Percentiles rank a stretch among this genome's conserved stretches.
phyloP scores from a whole-genome alignment of 1,284 basidiomycete genomes.

The Apiotrichum brassicae region DNA sequence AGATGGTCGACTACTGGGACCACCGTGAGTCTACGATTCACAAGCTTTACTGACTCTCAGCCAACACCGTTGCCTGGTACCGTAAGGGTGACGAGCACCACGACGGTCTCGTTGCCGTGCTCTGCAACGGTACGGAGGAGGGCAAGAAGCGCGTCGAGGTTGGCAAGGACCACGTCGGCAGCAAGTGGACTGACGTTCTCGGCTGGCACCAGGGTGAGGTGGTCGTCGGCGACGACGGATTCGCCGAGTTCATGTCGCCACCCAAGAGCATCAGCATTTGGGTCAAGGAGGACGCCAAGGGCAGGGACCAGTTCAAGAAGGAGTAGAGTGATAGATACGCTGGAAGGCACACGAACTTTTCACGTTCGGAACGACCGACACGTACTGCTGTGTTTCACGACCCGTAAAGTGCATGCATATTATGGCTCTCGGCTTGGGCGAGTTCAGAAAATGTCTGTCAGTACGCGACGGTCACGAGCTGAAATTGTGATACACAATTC shows the following conservation, averaged over 20 bases:
- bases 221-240: constrained; percentile 54
- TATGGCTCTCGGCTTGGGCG: no score
- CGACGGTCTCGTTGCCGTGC: constrained; percentile 51
- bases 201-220: constrained; percentile 55
- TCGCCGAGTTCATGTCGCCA: constrained; percentile 52
- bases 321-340: background rate
- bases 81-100: constrained; percentile 51
- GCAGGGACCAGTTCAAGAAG: constrained; percentile 49
- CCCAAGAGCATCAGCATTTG: constrained; percentile 51
- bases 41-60: constrained; percentile 11
- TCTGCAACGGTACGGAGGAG: constrained; percentile 45
- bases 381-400: no score
- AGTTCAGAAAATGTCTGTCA: no score
- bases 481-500: no score
- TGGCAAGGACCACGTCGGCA: constrained; percentile 52
- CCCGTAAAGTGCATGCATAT: no score
- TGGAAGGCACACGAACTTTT: no score
- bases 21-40: constrained; percentile 44
- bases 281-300: constrained; percentile 50
- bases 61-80: constrained; percentile 52
- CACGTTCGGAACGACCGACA: no score
- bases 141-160: constrained; percentile 51
- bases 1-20: constrained; percentile 51
- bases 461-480: no score
- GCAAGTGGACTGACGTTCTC: constrained; percentile 55